Evolutionary conservation across 495 filamentous ascomycete genomes (phyloP).

Genomic region (Penicillium mononematosum): DNA sequence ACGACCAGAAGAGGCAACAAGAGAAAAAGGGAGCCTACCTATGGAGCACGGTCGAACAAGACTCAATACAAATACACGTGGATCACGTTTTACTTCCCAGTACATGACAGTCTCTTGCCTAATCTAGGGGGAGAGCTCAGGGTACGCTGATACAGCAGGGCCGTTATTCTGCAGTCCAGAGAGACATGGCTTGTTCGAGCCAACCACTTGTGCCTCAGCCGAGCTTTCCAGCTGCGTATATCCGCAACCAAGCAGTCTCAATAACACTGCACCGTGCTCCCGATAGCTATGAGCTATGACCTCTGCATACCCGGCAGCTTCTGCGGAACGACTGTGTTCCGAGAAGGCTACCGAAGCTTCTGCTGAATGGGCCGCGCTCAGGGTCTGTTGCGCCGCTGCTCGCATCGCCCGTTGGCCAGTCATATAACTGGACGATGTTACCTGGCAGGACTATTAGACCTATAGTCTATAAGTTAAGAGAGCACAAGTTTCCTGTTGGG

Average conservation of each 20-base stretch:
- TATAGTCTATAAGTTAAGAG: slow-evolving; percentile 6
- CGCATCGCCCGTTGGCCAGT: slow-evolving; percentile 16
- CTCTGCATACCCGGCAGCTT: slow-evolving; percentile 9
- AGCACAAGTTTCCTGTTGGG: slow-evolving; percentile 7
- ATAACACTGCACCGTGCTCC: slow-evolving; percentile 16
- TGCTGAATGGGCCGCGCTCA: slow-evolving; percentile 23
- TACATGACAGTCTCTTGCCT: slow-evolving; percentile 20
- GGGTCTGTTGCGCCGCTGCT: slow-evolving; percentile 14
- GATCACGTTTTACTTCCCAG: slow-evolving; percentile 18
- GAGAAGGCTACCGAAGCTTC: slow-evolving; percentile 26
- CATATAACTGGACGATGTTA: slow-evolving; percentile 17
- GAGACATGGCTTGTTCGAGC: slow-evolving; percentile 14
- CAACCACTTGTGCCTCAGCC: slow-evolving; percentile 19
- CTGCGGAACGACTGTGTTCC: slow-evolving; percentile 3
- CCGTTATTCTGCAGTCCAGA: slow-evolving; percentile 14
- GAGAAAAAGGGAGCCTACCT: slow-evolving; percentile 4
- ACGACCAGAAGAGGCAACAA: slow-evolving; percentile 4
- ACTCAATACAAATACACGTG: slow-evolving; percentile 24
- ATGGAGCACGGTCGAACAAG: slow-evolving; percentile 11
- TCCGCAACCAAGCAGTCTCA: slow-evolving; percentile 24
- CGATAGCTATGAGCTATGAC: slow-evolving; percentile 15
- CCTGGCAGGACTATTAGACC: slow-evolving; percentile 18
- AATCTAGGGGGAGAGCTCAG: slow-evolving; percentile 14
- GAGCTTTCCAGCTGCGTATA: slow-evolving; percentile 18
- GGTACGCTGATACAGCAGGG: slow-evolving; percentile 19